These are phyloP conservation scores for Parasitella parasitica DNA, from an alignment of 371 early-diverging fungal species.

Conservation along the genomic window DNA sequence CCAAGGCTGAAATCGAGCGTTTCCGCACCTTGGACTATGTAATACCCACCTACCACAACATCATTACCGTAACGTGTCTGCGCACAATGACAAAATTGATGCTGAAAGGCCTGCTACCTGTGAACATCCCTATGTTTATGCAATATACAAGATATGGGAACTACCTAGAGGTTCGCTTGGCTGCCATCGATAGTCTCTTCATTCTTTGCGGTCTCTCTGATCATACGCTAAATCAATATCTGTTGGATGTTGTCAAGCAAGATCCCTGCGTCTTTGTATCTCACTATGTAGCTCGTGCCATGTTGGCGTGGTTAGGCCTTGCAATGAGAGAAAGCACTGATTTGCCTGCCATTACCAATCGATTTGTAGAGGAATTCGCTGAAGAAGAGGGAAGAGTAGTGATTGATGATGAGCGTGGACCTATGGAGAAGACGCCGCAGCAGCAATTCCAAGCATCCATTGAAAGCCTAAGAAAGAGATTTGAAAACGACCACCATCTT, in stretches of 20 bases:
- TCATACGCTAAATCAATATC: constrained; percentile 45
- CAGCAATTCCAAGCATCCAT: constrained; percentile 35
- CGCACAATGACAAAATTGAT: constrained; percentile 53
- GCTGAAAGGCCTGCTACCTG: constrained; percentile 61
- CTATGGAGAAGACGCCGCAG: constrained; percentile 25
- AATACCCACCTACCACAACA: constrained; percentile 85
- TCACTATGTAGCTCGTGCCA: constrained; percentile 49
- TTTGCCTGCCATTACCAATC: background rate
- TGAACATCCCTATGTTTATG: constrained; percentile 67
- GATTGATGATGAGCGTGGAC: constrained; percentile 31
- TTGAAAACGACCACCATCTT: constrained; percentile 33
- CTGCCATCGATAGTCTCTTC: constrained; percentile 67
- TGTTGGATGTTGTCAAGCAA: constrained; percentile 53
- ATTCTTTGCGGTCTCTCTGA: constrained; percentile 60
- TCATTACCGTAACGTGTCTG: constrained; percentile 78
- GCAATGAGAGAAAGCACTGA: constrained; percentile 43
- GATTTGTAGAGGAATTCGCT: constrained; percentile 41
- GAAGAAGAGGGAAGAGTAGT: constrained; percentile 49
- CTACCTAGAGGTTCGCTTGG: constrained; percentile 60
- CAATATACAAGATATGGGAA: constrained; percentile 64
- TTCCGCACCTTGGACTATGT: constrained; percentile 78
- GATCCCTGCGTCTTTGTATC: constrained; percentile 61
- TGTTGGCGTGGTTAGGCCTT: constrained; percentile 54
- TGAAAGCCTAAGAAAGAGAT: constrained; percentile 36
- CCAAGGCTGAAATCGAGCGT: constrained; percentile 77